Base-by-base conservation (phyloP, 306 rosid genomes). In the Quercus berberidifolia region DNA sequence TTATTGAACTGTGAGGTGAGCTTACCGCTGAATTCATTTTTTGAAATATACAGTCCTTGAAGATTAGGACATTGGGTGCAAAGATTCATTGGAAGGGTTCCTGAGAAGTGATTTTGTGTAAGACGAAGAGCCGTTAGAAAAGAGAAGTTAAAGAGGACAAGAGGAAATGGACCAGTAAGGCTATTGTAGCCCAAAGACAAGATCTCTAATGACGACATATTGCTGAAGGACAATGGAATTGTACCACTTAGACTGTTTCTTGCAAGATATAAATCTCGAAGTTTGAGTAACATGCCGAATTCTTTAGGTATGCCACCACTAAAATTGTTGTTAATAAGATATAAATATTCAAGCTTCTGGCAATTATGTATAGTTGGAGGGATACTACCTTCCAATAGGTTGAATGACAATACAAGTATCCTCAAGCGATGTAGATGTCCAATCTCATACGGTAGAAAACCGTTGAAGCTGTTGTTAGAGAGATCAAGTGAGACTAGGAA, bases 381-480 rank as follows among this genome's bases (percentile, higher is more conserved):
- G 51, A 43, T 9, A 43, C 2, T 43, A 43, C 51, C 51, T 43
- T 43, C 51, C 13, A 43, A 43, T 2, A 43, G 0, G 51, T 43
- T 43, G 51, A 0, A 0, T 1, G 51, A 7, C 51, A 9, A 43
- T 0, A 0, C 0, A 9, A 43, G 51, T 9, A 0, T 7, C 43
- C 43, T 38, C 43, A 38, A 38, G 43, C 43, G 10, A 0, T 38
- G 43, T 38, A 38, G 43, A 38, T 38, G 43, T 0, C 43, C 0
- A 38, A 38, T 38, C 43, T 38, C 43, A 38, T 7, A 0, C 0
- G 43, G 43, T 1, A 38, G 3, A 38, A 38, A 38, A 38, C 43
- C 43, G 0, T 0, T 38, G 11, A 38, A 38, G 43, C 43, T 38
- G 43, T 38, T 38, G 43, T 38, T 6, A n/a, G n/a, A n/a, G n/a